Percentiles rank a stretch among this genome's conserved stretches.
phyloP scores from a whole-genome alignment of 2,329 filamentous ascomycete genomes.

The Cadophora luteo-olivacea region DNA sequence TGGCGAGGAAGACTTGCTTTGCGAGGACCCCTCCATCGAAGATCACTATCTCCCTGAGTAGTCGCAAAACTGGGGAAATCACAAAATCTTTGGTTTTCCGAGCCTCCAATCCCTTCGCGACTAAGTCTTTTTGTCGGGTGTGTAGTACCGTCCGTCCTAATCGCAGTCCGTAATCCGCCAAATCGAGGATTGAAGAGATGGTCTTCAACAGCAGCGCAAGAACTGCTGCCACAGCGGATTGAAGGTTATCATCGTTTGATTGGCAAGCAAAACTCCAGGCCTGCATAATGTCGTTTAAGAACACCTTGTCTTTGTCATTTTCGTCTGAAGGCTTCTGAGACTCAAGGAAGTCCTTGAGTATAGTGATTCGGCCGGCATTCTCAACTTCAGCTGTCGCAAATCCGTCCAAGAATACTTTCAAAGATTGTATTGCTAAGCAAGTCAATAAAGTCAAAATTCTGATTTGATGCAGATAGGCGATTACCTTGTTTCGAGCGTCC shows the following conservation, averaged over 20 bases:
- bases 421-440: conserved; percentile 65
- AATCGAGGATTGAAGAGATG: conserved; percentile 74
- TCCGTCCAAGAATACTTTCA: conserved; percentile 75
- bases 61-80: conserved; percentile 84
- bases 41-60: conserved; percentile 83
- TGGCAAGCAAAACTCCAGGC: conserved; percentile 86
- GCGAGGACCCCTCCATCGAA: conserved; percentile 87
- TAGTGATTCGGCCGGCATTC: conserved; percentile 57
- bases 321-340: conserved; percentile 55
- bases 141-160: conserved; percentile 84
- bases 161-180: conserved; percentile 76
- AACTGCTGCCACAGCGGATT: conserved; percentile 81
- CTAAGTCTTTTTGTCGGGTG: conserved; percentile 78
- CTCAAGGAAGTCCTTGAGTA: conserved; percentile 74
- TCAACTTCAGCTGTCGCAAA: conserved; percentile 60
- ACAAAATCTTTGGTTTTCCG: conserved; percentile 86
- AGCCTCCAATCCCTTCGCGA: conserved; percentile 79
- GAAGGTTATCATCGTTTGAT: conserved; percentile 79
- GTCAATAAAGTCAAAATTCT: not conserved
- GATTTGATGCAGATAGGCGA: not conserved
- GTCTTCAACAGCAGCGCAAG: conserved; percentile 82
- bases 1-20: conserved; percentile 76
- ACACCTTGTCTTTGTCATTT: conserved; percentile 65
- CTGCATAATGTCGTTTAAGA: conserved; percentile 81
- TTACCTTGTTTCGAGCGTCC: conserved; percentile 69